Evolutionary conservation across 208 protist genomes (phyloP), one percentile per base, ranked within the genome.

Genomic region (Crithidia brevicula): DNA sequence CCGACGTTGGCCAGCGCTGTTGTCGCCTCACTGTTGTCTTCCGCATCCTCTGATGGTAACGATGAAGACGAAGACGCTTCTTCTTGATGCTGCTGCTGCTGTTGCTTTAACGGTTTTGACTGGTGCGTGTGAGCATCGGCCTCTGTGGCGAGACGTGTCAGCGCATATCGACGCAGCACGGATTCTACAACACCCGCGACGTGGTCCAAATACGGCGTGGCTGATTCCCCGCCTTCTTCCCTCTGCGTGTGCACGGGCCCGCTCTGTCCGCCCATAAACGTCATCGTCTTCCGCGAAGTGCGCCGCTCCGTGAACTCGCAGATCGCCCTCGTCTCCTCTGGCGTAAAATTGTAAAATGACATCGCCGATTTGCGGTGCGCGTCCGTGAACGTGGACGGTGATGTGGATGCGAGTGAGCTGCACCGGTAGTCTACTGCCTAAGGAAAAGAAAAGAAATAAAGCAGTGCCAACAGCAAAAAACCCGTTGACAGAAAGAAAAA

Each of bases 321-420:
- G 3, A 83, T 38, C 4, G 23, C 45, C 5, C 30, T 46, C 9
- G 66, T 33, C 22, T 79, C 76, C 11, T 74, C 68, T 3, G 16
- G 10, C 0, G 72, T 30, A 13, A 83, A 25, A 46, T 83, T 86
- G 67, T 65, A 79, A 25, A 83, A 85, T 31, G 80, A 60, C 80
- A 82, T 83, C n/a, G 16, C 10, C 8, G 15, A 40, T 2, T n/a
- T n/a, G n/a, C n/a, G n/a, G n/a, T n/a, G n/a, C n/a, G n/a, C n/a
- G n/a, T n/a, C n/a, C n/a, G n/a, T n/a, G n/a, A n/a, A n/a, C n/a
- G n/a, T n/a, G n/a, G n/a, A n/a, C n/a, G n/a, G n/a, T n/a, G n/a
- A n/a, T n/a, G n/a, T n/a, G n/a, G n/a, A n/a, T n/a, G n/a, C n/a
- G n/a, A n/a, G n/a, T n/a, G n/a, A n/a, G n/a, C n/a, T n/a, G n/a